Evolutionary conservation across 2,329 filamentous ascomycete species (phyloP), one percentile per base, ranked within the genome.

Genomic region (Monosporascus sp.): DNA sequence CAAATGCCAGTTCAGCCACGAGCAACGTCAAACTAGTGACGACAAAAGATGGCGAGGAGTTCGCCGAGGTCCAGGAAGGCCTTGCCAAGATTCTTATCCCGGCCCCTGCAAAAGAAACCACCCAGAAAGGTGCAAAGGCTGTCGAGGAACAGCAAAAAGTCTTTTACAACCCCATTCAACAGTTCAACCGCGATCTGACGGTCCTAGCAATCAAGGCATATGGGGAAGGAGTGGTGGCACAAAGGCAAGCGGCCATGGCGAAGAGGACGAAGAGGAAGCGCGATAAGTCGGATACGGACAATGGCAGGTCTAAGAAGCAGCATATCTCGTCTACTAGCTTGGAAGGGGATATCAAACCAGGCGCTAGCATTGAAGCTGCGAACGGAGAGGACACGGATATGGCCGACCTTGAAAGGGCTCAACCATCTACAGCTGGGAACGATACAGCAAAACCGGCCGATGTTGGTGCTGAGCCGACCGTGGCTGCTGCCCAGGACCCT

Each of bases 141-240:
- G 75, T 80, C 55, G 80, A 85, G 50, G 78, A 84, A 61, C 78
- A 84, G 40, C 81, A 86, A 61, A 88, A 93, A 63, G 95, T 99
- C 52, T 99, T 99, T 68, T 99, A 99, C 79, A 99, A 99, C 64
- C 93, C 94, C 0, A 97, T 99, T 52, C 94, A 99, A 69, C 94
- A 99, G 68, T 99, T 97, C 78, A 99, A 99, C 72, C 88, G 95
- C 47, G 94, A 99, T 68, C 73, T 99, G 60, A 97, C 91, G 56
- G 90, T 97, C 26, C 80, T 99, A 16, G 91, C 91, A 1, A 96
- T 99, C 70, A 90, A 89, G 65, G 88, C 89, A 0, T 96, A 93
- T 68, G 90, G 89, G 1, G 85, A 94, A 61, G 84, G 90, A 35
- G 62, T 81, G 5, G 66, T 84, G 19, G 73, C 79, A 37, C 74